Percentiles rank a stretch among this genome's conserved stretches.
These are phyloP conservation scores for Pyrenopolyporus hunteri DNA, from an alignment of 495 filamentous ascomycete species.

Conservation along the genomic window DNA sequence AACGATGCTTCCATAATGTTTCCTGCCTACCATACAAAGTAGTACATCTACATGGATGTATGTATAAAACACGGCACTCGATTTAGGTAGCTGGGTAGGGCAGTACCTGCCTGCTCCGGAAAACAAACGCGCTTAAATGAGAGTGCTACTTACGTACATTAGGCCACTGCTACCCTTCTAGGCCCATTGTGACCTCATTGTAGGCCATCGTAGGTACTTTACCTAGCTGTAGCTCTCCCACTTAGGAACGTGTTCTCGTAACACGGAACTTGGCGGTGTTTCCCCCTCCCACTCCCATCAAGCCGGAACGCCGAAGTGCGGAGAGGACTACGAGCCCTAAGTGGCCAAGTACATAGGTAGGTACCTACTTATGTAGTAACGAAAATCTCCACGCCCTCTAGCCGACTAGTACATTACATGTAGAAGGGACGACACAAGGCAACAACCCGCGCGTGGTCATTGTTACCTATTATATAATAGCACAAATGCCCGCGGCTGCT, in stretches of 20 bases:
- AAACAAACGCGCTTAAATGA: no score
- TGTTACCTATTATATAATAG: slow-evolving; percentile 9
- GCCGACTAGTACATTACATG: no score
- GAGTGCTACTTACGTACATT: no score
- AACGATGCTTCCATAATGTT: no score
- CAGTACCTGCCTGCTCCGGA: no score
- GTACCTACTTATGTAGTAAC: no score
- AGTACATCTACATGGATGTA: not conserved
- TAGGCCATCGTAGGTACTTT: not conserved
- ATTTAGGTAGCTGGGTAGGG: no score
- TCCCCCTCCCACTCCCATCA: not conserved
- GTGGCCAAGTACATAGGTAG: no score
- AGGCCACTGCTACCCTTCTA: no score
- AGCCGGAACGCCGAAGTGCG: slow-evolving; percentile 31
- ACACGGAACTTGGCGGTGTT: slow-evolving; percentile 23
- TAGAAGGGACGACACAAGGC: not conserved
- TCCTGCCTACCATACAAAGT: no score
- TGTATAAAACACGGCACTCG: no score
- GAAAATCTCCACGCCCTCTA: slow-evolving; percentile 22
- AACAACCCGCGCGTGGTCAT: not conserved
- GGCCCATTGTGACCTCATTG: slow-evolving; percentile 9
- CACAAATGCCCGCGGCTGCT: slow-evolving; percentile 26
- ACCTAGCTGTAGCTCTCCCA: slow-evolving; percentile 1
- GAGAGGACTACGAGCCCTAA: slow-evolving; percentile 26
- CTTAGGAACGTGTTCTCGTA: slow-evolving; percentile 17